Evolutionary conservation across 176 grass and related monocot genomes (phyloP).

Genomic region (Eremochloa ophiuroides): DNA sequence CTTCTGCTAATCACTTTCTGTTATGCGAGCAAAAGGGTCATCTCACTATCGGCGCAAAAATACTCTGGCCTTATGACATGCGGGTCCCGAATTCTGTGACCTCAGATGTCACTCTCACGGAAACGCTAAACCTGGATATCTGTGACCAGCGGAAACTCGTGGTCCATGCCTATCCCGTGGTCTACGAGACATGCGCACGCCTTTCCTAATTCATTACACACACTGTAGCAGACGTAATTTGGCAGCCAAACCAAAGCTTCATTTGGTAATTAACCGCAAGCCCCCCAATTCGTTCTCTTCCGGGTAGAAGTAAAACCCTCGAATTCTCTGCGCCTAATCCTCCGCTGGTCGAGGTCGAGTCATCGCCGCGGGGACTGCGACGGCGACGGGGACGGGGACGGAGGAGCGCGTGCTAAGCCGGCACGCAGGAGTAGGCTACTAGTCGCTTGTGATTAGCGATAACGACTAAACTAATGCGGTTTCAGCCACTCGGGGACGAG

Average conservation of each 20-base stretch:
- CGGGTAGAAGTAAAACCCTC: background rate
- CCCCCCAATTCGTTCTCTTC: background rate
- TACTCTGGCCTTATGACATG: conserved; percentile 1
- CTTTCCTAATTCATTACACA: conserved; percentile 33
- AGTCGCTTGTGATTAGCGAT: conserved; percentile 14
- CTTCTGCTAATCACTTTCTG: background rate
- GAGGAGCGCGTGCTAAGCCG: background rate
- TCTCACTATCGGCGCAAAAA: background rate
- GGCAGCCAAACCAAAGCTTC: background rate
- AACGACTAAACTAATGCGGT: conserved; percentile 37
- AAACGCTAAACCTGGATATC: background rate
- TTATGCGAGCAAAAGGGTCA: background rate
- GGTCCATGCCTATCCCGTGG: conserved; percentile 7
- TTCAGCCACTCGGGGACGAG: conserved; percentile 18
- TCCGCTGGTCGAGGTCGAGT: background rate
- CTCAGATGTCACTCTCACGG: background rate
- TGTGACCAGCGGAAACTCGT: background rate
- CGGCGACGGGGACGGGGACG: background rate
- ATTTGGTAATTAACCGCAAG: conserved; percentile 10
- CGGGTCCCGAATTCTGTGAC: background rate
- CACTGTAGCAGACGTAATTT: background rate
- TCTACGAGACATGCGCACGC: background rate
- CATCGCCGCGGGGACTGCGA: background rate
- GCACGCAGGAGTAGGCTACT: conserved; percentile 1
- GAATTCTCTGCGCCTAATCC: background rate